Evolutionary conservation across 345 rosid genomes (phyloP), one percentile per base, ranked within the genome.

Genomic region (Ricinus communis): DNA sequence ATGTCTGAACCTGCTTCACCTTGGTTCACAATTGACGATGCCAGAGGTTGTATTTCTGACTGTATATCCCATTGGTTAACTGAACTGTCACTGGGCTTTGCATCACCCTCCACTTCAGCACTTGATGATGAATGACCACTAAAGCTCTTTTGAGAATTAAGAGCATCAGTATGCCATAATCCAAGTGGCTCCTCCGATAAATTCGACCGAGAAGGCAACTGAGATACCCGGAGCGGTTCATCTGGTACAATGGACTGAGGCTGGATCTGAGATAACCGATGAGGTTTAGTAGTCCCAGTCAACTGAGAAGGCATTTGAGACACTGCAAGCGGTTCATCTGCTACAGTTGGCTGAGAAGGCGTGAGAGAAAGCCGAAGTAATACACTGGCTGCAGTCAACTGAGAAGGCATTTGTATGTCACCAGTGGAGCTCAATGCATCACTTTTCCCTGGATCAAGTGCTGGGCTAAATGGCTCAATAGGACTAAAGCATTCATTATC

Each of bases 401-500:
- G 87, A 58, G 87, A 78, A 62, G 84, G 79, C 77, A 82, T 71
- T 45, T 73, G 90, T n/a, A 79, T 71, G 81, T 90, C 90, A 61
- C 82, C 80, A 65, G 91, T 81, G 33, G 97, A 86, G 81, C 91
- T 90, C 79, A 89, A 79, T 79, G 91, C 83, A 77, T 88, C 91
- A 30, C 85, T 82, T 87, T 86, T 89, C 47, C 87, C 89, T 2
- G 74, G 80, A 71, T 80, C 90, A 45, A 79, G 72, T 46, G 86
- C 80, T 27, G 96, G 91, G 80, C 88, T 87, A 65, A 86, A 81
- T 63, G 82, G 90, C 59, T 81, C 83, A 53, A 87, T 83, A 22
- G 96, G 96, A 75, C 91, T 85, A 78, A 94, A 94, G 76, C 90
- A 87, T 66, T 87, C 92, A 74, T 89, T 80, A 65, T 88, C 91